phyloP scores from a whole-genome alignment of 2,329 filamentous ascomycete genomes.

The Cercospora sp. region DNA sequence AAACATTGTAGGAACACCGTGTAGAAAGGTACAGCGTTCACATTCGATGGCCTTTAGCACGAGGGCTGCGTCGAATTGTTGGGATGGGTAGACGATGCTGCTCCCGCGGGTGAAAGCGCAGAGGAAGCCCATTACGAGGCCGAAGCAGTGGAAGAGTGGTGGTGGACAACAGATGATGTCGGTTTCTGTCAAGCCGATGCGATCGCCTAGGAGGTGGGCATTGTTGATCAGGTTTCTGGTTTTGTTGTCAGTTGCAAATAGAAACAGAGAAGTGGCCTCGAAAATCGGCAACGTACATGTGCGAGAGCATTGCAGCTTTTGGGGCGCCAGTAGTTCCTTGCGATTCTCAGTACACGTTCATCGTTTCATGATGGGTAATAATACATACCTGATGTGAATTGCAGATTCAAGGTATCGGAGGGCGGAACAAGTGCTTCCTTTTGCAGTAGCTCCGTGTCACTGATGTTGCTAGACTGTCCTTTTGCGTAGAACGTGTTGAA shows the following conservation, averaged over 20 bases:
- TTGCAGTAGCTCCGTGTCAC: not conserved
- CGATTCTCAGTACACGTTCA: not conserved
- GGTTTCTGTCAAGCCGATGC: not conserved
- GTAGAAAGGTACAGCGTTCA: not conserved
- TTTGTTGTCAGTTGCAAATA: not conserved
- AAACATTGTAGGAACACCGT: not conserved
- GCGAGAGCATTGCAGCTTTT: not conserved
- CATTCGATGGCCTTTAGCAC: not conserved
- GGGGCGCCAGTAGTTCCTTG: not conserved
- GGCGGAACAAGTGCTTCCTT: not conserved
- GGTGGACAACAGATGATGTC: not conserved
- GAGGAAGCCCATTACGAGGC: not conserved
- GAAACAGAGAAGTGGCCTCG: no score
- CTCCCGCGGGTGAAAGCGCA: not conserved
- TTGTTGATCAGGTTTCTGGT: not conserved
- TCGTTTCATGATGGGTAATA: not conserved
- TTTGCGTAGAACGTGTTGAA: not conserved
- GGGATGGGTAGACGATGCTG: not conserved
- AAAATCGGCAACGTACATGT: no score
- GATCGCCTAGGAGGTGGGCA: not conserved
- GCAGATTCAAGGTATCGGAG: not conserved
- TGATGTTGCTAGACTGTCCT: not conserved
- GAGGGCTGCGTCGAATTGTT: not conserved
- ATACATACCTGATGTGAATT: not conserved
- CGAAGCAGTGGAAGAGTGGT: not conserved